A percentile compares a stretch with the other conserved stretches of the same genome.
Conservation (phyloP, 2,329 filamentous ascomycete genomes). For the Arthrobotrys iridis region DNA sequence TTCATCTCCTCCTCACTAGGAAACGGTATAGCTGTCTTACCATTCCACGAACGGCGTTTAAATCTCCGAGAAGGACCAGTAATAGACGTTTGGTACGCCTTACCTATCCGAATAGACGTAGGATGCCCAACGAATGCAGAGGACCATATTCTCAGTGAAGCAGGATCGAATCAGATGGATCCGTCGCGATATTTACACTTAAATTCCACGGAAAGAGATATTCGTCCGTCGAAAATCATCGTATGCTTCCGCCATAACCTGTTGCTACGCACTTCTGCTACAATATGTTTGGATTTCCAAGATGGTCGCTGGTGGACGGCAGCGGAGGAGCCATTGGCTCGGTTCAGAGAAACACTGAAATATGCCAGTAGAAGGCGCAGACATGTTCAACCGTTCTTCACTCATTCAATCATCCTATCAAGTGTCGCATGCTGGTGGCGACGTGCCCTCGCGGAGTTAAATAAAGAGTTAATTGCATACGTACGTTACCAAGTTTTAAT, state of each 20-base stretch:
- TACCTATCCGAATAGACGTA: not conserved
- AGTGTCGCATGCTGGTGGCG: not conserved
- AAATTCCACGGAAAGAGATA: not conserved
- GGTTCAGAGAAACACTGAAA: not conserved
- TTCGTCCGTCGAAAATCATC: not conserved
- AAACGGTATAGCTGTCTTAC: not conserved
- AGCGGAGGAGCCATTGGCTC: not conserved
- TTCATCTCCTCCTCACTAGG: not conserved
- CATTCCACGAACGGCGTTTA: not conserved
- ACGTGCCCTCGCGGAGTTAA: not conserved
- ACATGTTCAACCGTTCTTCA: not conserved
- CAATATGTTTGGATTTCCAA: not conserved
- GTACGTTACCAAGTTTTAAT: not conserved
- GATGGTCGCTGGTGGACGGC: not conserved
- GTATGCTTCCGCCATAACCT: not conserved
- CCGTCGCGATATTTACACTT: not conserved
- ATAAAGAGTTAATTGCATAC: constrained; percentile 1
- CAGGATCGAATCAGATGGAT: not conserved
- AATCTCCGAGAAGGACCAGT: not conserved
- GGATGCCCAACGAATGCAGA: not conserved
- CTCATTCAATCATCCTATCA: not conserved
- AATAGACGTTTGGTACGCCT: not conserved
- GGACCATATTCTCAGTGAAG: not conserved
- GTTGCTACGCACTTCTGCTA: not conserved
- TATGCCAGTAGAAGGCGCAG: not conserved